phyloP scores from a whole-genome alignment of 1,284 basidiomycete genomes.

The Cutaneotrichosporon cutaneum region DNA sequence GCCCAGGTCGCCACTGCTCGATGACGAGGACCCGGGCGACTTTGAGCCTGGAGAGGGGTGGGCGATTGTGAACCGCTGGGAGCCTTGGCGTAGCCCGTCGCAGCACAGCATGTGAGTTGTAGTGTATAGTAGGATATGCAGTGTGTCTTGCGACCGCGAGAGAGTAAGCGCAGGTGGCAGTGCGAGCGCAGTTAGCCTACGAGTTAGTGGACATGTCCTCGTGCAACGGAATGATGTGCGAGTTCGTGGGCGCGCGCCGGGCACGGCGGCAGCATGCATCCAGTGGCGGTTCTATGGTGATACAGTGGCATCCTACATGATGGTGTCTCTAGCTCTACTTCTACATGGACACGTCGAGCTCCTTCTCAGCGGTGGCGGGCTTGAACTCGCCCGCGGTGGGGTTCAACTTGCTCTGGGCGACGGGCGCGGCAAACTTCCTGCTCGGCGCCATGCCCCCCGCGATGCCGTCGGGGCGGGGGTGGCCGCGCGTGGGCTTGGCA shows the following conservation, averaged over 20 bases:
- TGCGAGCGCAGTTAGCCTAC: no score
- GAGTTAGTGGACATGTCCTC: no score
- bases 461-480: constrained; percentile 3
- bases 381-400: constrained; percentile 39
- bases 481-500: constrained; percentile 12
- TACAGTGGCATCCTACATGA: neutral
- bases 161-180: neutral
- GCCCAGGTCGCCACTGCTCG: constrained; percentile 37
- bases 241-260: no score
- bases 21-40: constrained; percentile 51
- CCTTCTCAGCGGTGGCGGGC: constrained; percentile 25
- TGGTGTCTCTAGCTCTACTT: neutral
- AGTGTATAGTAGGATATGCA: neutral
- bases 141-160: neutral
- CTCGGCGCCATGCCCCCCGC: constrained; percentile 23
- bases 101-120: neutral
- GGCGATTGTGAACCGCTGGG: constrained; percentile 47
- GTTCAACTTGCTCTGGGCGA: constrained; percentile 27
- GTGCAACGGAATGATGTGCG: no score
- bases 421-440: constrained; percentile 35
- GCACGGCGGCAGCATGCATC: no score
- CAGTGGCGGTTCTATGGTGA: neutral
- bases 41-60: constrained; percentile 49
- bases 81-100: constrained; percentile 13
- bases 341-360: constrained; percentile 27